A percentile compares a stretch with the other conserved stretches of the same genome.
Conservation (phyloP, 768 basidiomycete species). For the Pleurotus eryngii region DNA sequence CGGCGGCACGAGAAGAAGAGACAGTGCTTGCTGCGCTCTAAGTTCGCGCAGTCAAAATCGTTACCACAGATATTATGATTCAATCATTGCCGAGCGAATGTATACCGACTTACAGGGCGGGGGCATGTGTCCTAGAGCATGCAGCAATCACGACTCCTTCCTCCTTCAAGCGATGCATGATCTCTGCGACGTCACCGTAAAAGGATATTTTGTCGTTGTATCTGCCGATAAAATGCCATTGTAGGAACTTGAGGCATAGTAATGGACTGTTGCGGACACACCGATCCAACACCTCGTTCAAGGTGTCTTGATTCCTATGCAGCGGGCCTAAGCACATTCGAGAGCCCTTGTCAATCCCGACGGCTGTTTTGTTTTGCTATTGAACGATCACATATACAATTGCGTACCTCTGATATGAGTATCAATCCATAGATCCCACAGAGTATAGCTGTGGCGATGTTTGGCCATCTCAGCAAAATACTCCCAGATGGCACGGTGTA, state of each 20-base stretch:
- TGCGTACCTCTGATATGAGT: slow-evolving; percentile 59
- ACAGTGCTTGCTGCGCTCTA: slow-evolving; percentile 67
- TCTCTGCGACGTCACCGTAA: slow-evolving; percentile 73
- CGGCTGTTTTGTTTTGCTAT: not conserved
- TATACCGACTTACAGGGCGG: slow-evolving; percentile 52
- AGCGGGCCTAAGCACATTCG: slow-evolving; percentile 42
- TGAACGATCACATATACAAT: not conserved
- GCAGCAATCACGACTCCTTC: slow-evolving; percentile 59
- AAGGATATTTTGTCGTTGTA: slow-evolving; percentile 59
- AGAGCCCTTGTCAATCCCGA: not conserved
- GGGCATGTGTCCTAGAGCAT: slow-evolving; percentile 70
- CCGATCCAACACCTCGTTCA: slow-evolving; percentile 53
- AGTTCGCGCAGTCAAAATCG: not conserved
- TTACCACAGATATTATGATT: not conserved
- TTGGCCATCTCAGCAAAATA: not conserved
- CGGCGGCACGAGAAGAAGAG: slow-evolving; percentile 52
- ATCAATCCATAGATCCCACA: slow-evolving; percentile 89
- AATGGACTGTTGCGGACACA: slow-evolving; percentile 14
- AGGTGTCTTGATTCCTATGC: slow-evolving; percentile 37
- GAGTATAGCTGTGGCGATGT: slow-evolving; percentile 57
- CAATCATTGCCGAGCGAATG: not conserved
- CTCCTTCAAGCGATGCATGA: slow-evolving; percentile 56
- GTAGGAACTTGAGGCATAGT: not conserved
- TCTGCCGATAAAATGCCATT: slow-evolving; percentile 24
- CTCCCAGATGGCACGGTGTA: not conserved